Conservation (phyloP, 441 rosid species). For the Erodium texanum region DNA sequence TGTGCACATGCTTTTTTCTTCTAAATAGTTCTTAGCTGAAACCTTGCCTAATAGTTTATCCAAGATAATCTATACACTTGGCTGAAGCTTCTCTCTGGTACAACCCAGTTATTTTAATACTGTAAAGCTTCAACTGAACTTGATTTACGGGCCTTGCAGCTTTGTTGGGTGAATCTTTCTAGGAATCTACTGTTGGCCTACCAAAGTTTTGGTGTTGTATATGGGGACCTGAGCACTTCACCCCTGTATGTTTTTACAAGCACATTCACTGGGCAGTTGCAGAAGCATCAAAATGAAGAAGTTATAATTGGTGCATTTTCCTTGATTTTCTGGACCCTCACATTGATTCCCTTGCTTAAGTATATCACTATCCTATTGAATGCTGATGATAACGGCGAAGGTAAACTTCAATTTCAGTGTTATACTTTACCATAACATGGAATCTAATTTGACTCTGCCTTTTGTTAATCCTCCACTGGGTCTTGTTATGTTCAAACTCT, state of each 20-base stretch:
- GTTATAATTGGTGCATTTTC: background rate
- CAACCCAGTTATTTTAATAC: background rate
- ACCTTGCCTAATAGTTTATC: background rate
- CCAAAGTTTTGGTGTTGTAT: background rate
- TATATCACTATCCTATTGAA: background rate
- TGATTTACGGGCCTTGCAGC: background rate
- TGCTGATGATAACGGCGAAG: background rate
- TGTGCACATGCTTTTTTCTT: background rate
- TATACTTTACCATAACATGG: background rate
- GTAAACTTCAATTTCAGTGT: background rate
- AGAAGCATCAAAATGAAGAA: background rate
- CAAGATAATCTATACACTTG: background rate
- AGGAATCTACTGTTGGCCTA: background rate
- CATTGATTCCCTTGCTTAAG: background rate
- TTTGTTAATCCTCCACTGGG: background rate
- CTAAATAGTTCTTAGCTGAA: background rate
- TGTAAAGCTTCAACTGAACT: background rate
- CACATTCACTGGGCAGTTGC: background rate
- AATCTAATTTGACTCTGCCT: background rate
- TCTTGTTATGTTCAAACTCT: constrained; percentile 2
- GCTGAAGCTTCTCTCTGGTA: background rate
- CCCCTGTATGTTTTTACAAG: background rate
- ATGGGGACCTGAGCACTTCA: background rate
- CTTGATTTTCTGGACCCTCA: background rate
- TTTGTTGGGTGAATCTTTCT: background rate